Evolutionary conservation across 2,329 filamentous ascomycete species (phyloP), one percentile per base, ranked within the genome.

Genomic region (Ceratocystis lukuohia): DNA sequence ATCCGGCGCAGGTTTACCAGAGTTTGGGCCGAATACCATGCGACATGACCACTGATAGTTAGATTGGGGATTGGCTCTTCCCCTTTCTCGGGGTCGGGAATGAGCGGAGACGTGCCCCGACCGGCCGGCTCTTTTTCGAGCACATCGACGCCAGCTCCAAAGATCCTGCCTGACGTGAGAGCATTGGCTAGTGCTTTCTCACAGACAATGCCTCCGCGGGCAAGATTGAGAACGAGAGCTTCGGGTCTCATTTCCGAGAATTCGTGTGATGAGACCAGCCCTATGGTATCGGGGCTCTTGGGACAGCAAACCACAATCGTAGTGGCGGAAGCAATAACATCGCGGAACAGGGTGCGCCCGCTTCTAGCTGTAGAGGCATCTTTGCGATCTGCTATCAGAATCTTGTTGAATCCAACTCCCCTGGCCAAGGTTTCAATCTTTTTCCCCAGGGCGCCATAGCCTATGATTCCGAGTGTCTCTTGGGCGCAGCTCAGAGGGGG

Each of bases 101-200:
- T 65, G 30, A 67, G 30, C 33, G 66, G 66, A 5, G 66, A 45
- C 28, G 66, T 67, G 45, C 66, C 66, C 41, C 57, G 57, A 5
- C 66, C 66, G 25, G 70, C 70, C 5, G 71, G 71, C 65, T 69
- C 75, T 69, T 66, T 62, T 50, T 70, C 69, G 22, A 70, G 75
- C 30, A 76, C 75, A 68, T 77, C 75, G 46, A 76, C 70, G 64
- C 73, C 74, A 5, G 74, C 75, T 6, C 75, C 75, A 5, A 72
- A 73, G 37, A 77, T 70, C 57, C 68, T 68, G 10, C 71, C 70
- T 66, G 68, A 70, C 41, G 70, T 69, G 12, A 76, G 65, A 33
- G 75, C 74, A 12, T 71, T 69, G n/a, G 71, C 70, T 46, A 76
- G 68, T 50, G 74, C 74, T n/a, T 71, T 70, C 71, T 76, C 75